Conservation (phyloP, 202 grass and related monocot genomes). For the Saccharum hybrid region DNA sequence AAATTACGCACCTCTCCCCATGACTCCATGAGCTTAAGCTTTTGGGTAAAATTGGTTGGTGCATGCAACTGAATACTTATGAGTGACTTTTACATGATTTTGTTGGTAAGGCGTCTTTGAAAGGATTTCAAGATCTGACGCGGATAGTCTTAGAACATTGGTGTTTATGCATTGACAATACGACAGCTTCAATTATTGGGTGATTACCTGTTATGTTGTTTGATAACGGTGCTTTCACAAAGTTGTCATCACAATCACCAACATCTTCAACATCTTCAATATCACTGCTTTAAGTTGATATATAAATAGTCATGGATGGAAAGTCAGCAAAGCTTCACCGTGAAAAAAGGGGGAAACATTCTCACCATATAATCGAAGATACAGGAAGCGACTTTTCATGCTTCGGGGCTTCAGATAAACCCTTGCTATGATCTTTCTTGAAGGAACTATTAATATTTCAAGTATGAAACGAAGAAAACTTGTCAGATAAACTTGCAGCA, state of each 20-base stretch:
- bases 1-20: too few species aligned
- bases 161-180: slow-evolving; percentile 6
- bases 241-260: slow-evolving; percentile 48
- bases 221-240: slow-evolving; percentile 37
- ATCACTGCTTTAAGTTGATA: slow-evolving; percentile 41
- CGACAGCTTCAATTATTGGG: slow-evolving; percentile 3
- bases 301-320: slow-evolving; percentile 27
- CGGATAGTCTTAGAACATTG: neutral
- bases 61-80: neutral
- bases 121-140: slow-evolving; percentile 9
- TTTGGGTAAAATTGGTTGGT: too few species aligned
- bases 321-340: neutral
- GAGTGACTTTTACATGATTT: slow-evolving; percentile 27
- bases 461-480: slow-evolving; percentile 17
- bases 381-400: slow-evolving; percentile 23
- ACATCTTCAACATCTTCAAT: slow-evolving; percentile 53
- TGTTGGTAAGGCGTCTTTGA: slow-evolving; percentile 22
- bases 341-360: slow-evolving; percentile 23
- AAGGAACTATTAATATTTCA: slow-evolving; percentile 25
- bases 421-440: slow-evolving; percentile 40
- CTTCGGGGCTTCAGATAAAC: slow-evolving; percentile 35
- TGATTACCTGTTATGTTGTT: slow-evolving; percentile 44
- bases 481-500: neutral
- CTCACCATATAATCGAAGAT: slow-evolving; percentile 47
- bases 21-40: too few species aligned